Evolutionary conservation across 352 stramenopile species (phyloP).

Genomic region (Globisporangium sylvaticum): DNA sequence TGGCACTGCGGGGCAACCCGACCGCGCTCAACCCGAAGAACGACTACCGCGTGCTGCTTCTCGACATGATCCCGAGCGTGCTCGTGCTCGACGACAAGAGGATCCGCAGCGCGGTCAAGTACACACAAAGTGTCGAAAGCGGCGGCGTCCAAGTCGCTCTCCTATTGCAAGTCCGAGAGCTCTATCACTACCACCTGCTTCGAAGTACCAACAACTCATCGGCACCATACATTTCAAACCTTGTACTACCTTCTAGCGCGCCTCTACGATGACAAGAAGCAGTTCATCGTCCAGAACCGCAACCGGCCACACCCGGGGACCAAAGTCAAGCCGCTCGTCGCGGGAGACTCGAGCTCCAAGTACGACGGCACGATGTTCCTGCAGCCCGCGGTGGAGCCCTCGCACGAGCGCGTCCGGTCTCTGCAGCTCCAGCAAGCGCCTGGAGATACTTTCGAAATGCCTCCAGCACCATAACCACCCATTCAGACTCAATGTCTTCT

Average conservation of each 20-base stretch:
- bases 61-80: conserved; percentile 72
- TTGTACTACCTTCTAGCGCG: conserved; percentile 28
- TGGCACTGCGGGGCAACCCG: conserved; percentile 64
- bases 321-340: conserved; percentile 29
- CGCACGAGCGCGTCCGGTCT: conserved; percentile 29
- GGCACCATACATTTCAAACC: background rate
- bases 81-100: conserved; percentile 77
- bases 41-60: conserved; percentile 61
- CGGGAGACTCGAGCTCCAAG: conserved; percentile 33
- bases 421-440: conserved; percentile 15
- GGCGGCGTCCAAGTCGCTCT: conserved; percentile 50
- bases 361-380: conserved; percentile 62
- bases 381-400: conserved; percentile 33
- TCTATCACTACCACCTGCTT: background rate
- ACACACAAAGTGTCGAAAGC: conserved; percentile 25
- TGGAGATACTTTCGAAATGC: conserved; percentile 1
- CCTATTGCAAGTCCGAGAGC: conserved; percentile 48
- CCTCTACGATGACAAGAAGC: conserved; percentile 80
- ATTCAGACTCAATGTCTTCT: background rate
- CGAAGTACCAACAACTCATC: background rate
- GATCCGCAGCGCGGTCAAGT: conserved; percentile 48
- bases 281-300: conserved; percentile 63
- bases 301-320: conserved; percentile 36
- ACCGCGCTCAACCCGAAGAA: conserved; percentile 44
- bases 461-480: background rate